phyloP scores from a whole-genome alignment of 768 basidiomycete genomes.

The Boletus insuetus region DNA sequence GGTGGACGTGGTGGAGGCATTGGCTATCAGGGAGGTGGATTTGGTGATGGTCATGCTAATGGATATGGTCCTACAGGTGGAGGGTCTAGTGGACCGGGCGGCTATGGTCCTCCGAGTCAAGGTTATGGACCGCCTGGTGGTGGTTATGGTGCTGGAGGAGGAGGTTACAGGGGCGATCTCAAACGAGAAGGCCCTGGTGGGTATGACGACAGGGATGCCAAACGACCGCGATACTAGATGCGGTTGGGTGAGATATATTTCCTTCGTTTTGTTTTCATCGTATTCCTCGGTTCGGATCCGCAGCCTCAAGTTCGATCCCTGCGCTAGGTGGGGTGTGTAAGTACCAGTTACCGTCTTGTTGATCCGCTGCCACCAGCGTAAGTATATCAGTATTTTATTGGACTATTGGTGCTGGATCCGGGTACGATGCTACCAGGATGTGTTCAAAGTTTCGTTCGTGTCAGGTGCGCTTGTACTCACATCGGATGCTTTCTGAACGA shows the following conservation, averaged over 20 bases:
- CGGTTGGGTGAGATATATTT: constrained; percentile 35
- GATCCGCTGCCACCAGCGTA: constrained; percentile 30
- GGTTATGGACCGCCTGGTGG: constrained; percentile 48
- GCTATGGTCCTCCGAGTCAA: constrained; percentile 37
- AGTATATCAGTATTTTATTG: constrained; percentile 37
- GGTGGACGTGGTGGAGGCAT: constrained; percentile 72
- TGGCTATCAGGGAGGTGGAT: constrained; percentile 63
- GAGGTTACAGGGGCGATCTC: constrained; percentile 67
- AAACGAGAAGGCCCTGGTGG: constrained; percentile 74
- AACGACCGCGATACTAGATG: constrained; percentile 77
- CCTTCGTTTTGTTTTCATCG: constrained; percentile 22
- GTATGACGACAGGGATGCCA: constrained; percentile 78
- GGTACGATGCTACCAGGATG: constrained; percentile 1
- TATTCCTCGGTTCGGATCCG: constrained; percentile 20
- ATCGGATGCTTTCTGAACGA: background rate
- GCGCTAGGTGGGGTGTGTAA: constrained; percentile 36
- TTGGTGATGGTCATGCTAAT: constrained; percentile 50
- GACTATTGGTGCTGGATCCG: constrained; percentile 3
- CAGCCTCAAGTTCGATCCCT: constrained; percentile 25
- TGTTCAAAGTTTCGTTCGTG: background rate
- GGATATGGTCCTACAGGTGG: constrained; percentile 54
- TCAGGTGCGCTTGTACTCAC: background rate
- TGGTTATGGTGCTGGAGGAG: constrained; percentile 42
- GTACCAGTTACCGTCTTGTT: constrained; percentile 30
- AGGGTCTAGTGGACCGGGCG: constrained; percentile 41